Conservation (phyloP, 73 alveolate genomes). For the Stentor coeruleus region DNA sequence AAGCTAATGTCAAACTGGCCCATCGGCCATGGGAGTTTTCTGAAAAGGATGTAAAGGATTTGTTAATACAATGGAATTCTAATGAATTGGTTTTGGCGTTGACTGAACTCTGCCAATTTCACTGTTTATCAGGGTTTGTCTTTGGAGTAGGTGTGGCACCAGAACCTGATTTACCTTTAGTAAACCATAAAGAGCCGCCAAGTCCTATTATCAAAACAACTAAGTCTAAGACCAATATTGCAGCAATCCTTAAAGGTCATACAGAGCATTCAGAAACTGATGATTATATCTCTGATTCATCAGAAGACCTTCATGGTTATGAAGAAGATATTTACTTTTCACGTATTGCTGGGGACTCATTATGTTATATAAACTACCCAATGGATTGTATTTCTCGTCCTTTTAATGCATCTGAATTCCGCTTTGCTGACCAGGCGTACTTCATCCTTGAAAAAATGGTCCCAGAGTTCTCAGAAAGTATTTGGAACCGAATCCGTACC, state of each 20-base stretch:
- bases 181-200: background rate
- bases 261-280: background rate
- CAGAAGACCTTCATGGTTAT: too few relatives aligned
- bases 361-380: too few relatives aligned
- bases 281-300: too few relatives aligned
- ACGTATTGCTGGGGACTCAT: too few relatives aligned
- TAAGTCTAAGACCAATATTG: background rate
- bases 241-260: background rate
- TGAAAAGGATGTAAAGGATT: background rate
- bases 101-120: background rate
- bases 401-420: too few relatives aligned
- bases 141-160: background rate
- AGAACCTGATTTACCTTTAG: background rate
- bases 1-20: constrained; percentile 11
- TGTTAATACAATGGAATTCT: background rate
- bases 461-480: too few relatives aligned
- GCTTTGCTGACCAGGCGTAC: too few relatives aligned
- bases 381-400: too few relatives aligned
- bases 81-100: background rate
- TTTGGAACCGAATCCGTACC: too few relatives aligned
- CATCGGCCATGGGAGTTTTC: constrained; percentile 20
- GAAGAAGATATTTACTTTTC: too few relatives aligned
- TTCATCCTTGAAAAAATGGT: too few relatives aligned
- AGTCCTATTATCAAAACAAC: background rate
- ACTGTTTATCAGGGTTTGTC: background rate